These are phyloP conservation scores for Hyaloscypha finlandica DNA, from an alignment of 495 filamentous ascomycete species.

Conservation along the genomic window DNA sequence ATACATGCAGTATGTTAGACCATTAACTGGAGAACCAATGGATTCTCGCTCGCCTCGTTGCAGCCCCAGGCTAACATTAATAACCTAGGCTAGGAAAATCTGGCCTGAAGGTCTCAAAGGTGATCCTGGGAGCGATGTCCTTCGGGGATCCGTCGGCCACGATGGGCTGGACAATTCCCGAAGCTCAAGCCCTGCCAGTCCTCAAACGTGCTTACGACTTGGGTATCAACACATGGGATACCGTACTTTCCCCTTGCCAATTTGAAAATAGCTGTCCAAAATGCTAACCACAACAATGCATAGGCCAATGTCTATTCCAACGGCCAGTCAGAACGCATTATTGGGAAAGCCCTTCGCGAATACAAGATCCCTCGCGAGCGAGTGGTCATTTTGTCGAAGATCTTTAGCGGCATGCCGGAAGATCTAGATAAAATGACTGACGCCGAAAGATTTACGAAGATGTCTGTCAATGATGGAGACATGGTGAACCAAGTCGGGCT, in stretches of 20 bases:
- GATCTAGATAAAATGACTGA: slow-evolving; percentile 61
- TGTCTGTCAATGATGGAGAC: slow-evolving; percentile 31
- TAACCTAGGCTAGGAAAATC: slow-evolving; percentile 55
- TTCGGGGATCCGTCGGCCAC: slow-evolving; percentile 52
- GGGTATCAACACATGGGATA: slow-evolving; percentile 77
- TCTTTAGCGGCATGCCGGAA: slow-evolving; percentile 58
- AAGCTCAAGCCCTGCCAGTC: slow-evolving; percentile 65
- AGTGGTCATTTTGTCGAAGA: slow-evolving; percentile 55
- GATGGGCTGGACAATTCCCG: slow-evolving; percentile 59
- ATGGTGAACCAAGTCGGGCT: slow-evolving; percentile 43
- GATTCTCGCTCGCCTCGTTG: not conserved
- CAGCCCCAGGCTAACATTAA: not conserved
- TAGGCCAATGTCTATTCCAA: slow-evolving; percentile 64
- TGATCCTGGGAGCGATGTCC: slow-evolving; percentile 70
- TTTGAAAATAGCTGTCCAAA: not conserved
- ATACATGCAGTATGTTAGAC: not conserved
- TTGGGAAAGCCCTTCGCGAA: slow-evolving; percentile 73
- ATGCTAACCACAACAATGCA: not conserved
- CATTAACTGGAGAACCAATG: too few species aligned
- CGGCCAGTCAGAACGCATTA: slow-evolving; percentile 66
- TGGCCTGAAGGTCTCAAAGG: slow-evolving; percentile 67
- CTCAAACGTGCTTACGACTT: slow-evolving; percentile 63
- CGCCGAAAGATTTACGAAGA: slow-evolving; percentile 30
- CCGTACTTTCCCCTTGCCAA: slow-evolving; percentile 26
- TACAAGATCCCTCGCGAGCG: slow-evolving; percentile 74